Percentiles rank a stretch among this genome's conserved stretches.
These are phyloP conservation scores for Didymella segeticola DNA, from an alignment of 2,329 filamentous ascomycete genomes.

Conservation along the genomic window DNA sequence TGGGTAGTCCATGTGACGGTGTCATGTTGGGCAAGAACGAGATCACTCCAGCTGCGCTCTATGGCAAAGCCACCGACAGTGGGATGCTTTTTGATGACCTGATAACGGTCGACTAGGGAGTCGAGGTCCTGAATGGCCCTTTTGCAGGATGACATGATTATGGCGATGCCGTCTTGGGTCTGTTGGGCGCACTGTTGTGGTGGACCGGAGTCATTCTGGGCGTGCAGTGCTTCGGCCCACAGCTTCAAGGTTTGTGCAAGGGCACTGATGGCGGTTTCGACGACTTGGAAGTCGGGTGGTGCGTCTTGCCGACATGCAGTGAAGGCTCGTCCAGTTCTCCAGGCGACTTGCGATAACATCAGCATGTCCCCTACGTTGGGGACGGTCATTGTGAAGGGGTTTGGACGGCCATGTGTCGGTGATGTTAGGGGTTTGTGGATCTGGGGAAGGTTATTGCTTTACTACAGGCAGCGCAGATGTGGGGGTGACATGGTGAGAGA, in stretches of 20 bases:
- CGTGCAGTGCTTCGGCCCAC: conserved; percentile 54
- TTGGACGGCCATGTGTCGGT: neutral
- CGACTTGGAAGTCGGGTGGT: conserved; percentile 51
- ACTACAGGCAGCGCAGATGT: conserved; percentile 25
- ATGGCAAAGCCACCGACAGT: conserved; percentile 51
- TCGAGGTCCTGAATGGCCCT: conserved; percentile 53
- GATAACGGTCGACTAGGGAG: conserved; percentile 54
- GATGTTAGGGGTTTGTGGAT: conserved; percentile 4
- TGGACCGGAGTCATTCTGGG: conserved; percentile 43
- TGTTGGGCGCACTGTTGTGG: conserved; percentile 40
- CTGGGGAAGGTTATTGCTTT: conserved; percentile 32
- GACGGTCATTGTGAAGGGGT: conserved; percentile 34
- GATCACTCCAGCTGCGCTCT: conserved; percentile 54
- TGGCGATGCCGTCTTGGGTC: conserved; percentile 47
- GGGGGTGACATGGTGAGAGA: conserved; percentile 27
- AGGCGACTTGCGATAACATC: conserved; percentile 55
- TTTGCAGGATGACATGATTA: conserved; percentile 50
- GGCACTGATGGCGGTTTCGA: conserved; percentile 51
- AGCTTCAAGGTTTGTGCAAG: conserved; percentile 53
- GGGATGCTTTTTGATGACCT: conserved; percentile 52
- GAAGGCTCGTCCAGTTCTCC: conserved; percentile 55
- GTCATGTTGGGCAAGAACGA: conserved; percentile 51
- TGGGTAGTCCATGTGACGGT: conserved; percentile 56
- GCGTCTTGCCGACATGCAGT: conserved; percentile 49
- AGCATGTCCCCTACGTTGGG: conserved; percentile 53